Percentiles rank a stretch among this genome's conserved stretches.
Evolutionary conservation across 2,329 filamentous ascomycete species (phyloP).

Genomic region (Chaetothyriales sp.): DNA sequence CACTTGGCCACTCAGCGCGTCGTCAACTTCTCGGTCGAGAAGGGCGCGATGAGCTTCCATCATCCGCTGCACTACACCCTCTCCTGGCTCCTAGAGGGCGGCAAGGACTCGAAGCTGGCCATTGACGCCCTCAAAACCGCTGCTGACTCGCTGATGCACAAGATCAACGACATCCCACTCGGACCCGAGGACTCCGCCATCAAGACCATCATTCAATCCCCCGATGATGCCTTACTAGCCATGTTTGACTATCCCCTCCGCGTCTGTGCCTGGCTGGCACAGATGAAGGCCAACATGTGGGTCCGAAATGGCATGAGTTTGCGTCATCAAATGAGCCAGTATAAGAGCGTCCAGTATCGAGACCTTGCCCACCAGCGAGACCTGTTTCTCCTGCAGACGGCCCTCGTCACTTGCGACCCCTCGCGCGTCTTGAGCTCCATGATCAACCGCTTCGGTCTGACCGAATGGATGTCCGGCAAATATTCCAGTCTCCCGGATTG

Average conservation of each 20-base stretch:
- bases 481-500: constrained; percentile 63
- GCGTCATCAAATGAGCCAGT: constrained; percentile 86
- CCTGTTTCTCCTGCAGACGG: constrained; percentile 84
- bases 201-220: constrained; percentile 18
- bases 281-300: constrained; percentile 99
- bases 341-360: constrained; percentile 73
- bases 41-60: constrained; percentile 89
- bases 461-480: constrained; percentile 70
- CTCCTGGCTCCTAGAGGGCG: constrained; percentile 89
- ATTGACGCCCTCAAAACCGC: constrained; percentile 52
- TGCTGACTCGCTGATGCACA: constrained; percentile 46
- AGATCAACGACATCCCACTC: constrained; percentile 10
- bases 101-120: constrained; percentile 35
- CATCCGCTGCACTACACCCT: constrained; percentile 91
- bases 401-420: constrained; percentile 72
- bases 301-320: constrained; percentile 94
- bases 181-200: constrained; percentile 7
- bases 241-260: constrained; percentile 87
- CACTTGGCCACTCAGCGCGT: constrained; percentile 49
- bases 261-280: constrained; percentile 89
- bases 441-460: constrained; percentile 80
- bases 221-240: constrained; percentile 71
- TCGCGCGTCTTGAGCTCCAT: constrained; percentile 75
- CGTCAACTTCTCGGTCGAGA: constrained; percentile 77
- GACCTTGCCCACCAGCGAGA: constrained; percentile 92